Percentiles rank a stretch among this genome's conserved stretches.
Evolutionary conservation across 257 asterid species (phyloP).

Genomic region (Salvia rosmarinus): DNA sequence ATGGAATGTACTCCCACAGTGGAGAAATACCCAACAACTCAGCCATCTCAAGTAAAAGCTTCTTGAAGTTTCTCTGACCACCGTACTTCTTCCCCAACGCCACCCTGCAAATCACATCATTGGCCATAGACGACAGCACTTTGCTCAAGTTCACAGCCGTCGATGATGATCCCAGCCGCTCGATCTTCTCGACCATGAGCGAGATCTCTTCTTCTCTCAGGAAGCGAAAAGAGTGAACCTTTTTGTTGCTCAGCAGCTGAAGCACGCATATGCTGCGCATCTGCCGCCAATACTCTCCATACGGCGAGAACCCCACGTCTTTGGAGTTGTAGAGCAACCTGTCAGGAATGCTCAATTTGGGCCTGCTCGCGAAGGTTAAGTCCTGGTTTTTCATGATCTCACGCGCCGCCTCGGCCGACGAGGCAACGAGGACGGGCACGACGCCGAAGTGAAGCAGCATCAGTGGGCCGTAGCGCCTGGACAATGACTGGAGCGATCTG

Average conservation of each 20-base stretch:
- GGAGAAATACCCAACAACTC: neutral
- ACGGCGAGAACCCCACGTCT: neutral
- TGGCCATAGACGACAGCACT: slow-evolving; percentile 29
- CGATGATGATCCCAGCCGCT: neutral
- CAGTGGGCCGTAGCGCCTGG: no score
- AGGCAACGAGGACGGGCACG: no score
- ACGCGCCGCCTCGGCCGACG: no score
- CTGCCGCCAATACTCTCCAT: slow-evolving; percentile 14
- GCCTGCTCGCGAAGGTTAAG: no score
- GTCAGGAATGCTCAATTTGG: no score
- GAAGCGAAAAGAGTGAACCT: slow-evolving; percentile 43
- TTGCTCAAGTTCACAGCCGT: slow-evolving; percentile 42
- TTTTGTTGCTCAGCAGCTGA: slow-evolving; percentile 44
- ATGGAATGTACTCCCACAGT: neutral
- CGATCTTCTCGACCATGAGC: slow-evolving; percentile 44
- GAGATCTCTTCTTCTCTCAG: slow-evolving; percentile 51
- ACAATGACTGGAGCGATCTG: no score
- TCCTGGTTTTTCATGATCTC: no score
- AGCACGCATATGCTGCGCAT: neutral
- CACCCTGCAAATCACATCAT: slow-evolving; percentile 46
- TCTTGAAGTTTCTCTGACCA: neutral
- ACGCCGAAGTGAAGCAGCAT: no score
- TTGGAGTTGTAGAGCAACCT: no score
- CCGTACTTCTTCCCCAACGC: slow-evolving; percentile 40
- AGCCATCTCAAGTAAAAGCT: neutral